Evolutionary conservation across 768 basidiomycete genomes (phyloP).

Genomic region (Candolleomyces efflorescens): DNA sequence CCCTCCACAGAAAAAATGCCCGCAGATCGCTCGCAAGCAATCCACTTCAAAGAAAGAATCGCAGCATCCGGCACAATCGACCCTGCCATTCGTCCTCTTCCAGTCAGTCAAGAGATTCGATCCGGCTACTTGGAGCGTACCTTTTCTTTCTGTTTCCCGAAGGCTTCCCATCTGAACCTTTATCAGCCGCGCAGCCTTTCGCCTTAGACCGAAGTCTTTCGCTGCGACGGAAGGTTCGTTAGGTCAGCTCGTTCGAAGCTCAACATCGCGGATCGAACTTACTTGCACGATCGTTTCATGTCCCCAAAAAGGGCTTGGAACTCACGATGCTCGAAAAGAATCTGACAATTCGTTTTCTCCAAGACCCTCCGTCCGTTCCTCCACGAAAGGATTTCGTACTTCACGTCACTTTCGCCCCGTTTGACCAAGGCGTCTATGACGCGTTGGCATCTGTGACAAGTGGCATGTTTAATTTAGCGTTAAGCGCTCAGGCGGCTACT

Average conservation of each 20-base stretch:
- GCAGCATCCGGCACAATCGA: constrained; percentile 7
- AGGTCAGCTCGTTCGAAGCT: no score
- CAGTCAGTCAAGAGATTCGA: no score
- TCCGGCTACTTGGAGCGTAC: no score
- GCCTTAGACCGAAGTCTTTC: background rate
- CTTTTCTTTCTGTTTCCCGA: no score
- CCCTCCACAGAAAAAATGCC: constrained; percentile 10
- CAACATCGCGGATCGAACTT: background rate
- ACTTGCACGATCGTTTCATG: background rate
- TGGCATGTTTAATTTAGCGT: background rate
- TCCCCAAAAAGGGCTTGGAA: constrained; percentile 2
- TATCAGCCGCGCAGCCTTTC: no score
- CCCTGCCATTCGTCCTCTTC: background rate
- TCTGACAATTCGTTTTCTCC: constrained; percentile 4
- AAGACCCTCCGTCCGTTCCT: background rate
- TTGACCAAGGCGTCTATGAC: constrained; percentile 1
- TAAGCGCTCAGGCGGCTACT: background rate
- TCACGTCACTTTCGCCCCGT: constrained; percentile 3
- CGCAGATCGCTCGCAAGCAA: constrained; percentile 10
- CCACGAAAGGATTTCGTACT: constrained; percentile 1
- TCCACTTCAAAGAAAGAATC: background rate
- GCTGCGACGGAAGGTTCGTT: background rate
- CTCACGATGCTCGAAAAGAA: background rate
- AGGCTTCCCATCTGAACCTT: no score
- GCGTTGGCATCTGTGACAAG: background rate